Base-by-base conservation (phyloP, 176 grass and related monocot species). In the Phoenix dactylifera region DNA sequence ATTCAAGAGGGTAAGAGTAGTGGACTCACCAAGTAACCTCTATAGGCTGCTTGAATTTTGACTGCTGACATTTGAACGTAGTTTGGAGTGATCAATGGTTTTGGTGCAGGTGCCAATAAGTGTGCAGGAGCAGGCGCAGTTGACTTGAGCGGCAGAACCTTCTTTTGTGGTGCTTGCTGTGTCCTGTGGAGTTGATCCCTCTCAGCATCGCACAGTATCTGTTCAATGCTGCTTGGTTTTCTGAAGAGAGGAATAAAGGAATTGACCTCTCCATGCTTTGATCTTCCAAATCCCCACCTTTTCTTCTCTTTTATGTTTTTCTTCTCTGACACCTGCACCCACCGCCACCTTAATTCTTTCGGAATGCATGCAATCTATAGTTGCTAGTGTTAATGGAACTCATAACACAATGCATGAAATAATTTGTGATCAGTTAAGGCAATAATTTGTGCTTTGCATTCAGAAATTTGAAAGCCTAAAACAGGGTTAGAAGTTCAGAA, bases 151-250 rank as follows among this genome's bases (percentile, higher is more conserved):
- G 32, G 32, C 32, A 2, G 79, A 71, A 78, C 76, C 55, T 60
- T 82, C 24, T 72, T 50, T 3, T 32, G 52, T 4, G 54, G 72
- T 55, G 65, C 65, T 57, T 70, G 67, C 44, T 74, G 68, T 60
- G 71, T 55, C 55, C 60, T 72, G 52, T 82, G 76, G 54, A 80
- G 75, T 50, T 85, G 75, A 63, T 85, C 78, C 23, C 63, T 89
- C 25, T 98, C 93, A 5, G 79, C 81, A 74, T 98, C 93, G 57
- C 76, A 84, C 26, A 98, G 65, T 68, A 98, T 98, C 74, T 92
- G 83, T 72, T 98, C 93, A 83, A 92, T 86, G 81, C 93, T 98
- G 82, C 93, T 98, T 30, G 93, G 93, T 76, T 92, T 73, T 57
- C 87, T 83, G 77, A 77, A 82, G 68, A 98, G 72, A 15, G 87